Evolutionary conservation across 2,329 filamentous ascomycete genomes (phyloP), one percentile per base, ranked within the genome.

Genomic region (Alternaria metachromatica): DNA sequence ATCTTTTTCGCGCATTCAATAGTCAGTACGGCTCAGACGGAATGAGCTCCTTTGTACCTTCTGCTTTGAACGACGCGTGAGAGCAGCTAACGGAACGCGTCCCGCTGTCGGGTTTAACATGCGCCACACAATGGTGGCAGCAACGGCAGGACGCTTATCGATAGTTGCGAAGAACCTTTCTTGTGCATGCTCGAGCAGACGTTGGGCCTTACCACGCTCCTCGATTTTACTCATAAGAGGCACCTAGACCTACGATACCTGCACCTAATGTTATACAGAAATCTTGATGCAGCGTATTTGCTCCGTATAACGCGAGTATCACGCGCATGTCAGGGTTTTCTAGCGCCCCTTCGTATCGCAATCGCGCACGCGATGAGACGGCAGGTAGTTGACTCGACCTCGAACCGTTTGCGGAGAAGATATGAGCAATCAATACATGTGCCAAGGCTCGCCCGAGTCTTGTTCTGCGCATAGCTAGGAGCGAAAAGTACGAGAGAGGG

Each of bases 401-500:
- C 8, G n/a, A 41, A 9, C 49, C 49, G 33, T 53, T 53, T 41
- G 30, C 49, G 49, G 49, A 53, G 49, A 41, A 53, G 49, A 53
- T 41, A 5, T 10, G 49, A 41, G 21, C 18, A 41, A 53, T 53
- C 49, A 53, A 53, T 41, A 53, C 49, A 23, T n/a, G 30, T 33
- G 49, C 30, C 37, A 30, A 25, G 28, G 28, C 37, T 20, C 21
- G 49, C 49, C 49, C 33, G 20, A 41, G 28, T 37, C 28, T 53
- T 53, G 49, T 23, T 41, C 49, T 23, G 23, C 30, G n/a, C 28
- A 41, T 53, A 25, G 30, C 30, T 53, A 13, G 28, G 20, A 53
- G 37, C 49, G 37, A 53, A 41, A 41, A 53, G 49, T 41, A 53
- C 49, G 49, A 53, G 49, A 53, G 49, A 53, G 49, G 49, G 49